Evolutionary conservation across 1,284 basidiomycete genomes (phyloP), one percentile per base, ranked within the genome.

Genomic region (Ganoderma meredithae): DNA sequence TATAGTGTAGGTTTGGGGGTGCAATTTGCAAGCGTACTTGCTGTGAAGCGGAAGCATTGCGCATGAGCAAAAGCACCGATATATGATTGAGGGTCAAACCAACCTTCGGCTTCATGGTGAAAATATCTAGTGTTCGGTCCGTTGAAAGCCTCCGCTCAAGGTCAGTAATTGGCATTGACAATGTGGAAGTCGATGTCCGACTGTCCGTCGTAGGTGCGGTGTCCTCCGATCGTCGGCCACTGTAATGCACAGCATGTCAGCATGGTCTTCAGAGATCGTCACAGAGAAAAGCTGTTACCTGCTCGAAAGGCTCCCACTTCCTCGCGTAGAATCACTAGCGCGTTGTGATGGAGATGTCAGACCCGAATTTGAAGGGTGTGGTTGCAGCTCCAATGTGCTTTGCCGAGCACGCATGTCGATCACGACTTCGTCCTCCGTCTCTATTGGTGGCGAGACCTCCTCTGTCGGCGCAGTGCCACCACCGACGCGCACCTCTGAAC

Each of bases 91-190:
- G n/a, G n/a, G 15, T 15, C n/a, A 13, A 3, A 81, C 84, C 68
- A 74, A 95, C 96, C 88, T 97, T 97, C 4, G 94, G 93, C 74
- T 90, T 88, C 96, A 99, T 97, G 1, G 95, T 95, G 79, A 99
- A 99, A 59, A 99, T 91, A 79, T 99, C 97, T 41, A 98, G 82
- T 5, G 95, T 95, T 39, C 88, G 85, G 58, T 92, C 88, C 0
- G 95, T 92, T 64, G 92, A 88, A 55, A 99, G 85, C 39, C 94
- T 86, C 41, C 86, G 83, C 78, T 99, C 97, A 27, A 99, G 86
- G 74, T 96, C 93, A 27, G 86, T 80, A 44, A 95, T 81, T 3
- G 93, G 85, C 76, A 88, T 86, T 7, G 83, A 80, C 71, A 87
- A 78, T 0, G 84, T 84, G 31, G 83, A 79, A 15, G 83, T 83